Percentiles rank a stretch among this genome's conserved stretches.
Conservation (phyloP, 2,329 filamentous ascomycete species). For the Torrubiellomyces zombiae region DNA sequence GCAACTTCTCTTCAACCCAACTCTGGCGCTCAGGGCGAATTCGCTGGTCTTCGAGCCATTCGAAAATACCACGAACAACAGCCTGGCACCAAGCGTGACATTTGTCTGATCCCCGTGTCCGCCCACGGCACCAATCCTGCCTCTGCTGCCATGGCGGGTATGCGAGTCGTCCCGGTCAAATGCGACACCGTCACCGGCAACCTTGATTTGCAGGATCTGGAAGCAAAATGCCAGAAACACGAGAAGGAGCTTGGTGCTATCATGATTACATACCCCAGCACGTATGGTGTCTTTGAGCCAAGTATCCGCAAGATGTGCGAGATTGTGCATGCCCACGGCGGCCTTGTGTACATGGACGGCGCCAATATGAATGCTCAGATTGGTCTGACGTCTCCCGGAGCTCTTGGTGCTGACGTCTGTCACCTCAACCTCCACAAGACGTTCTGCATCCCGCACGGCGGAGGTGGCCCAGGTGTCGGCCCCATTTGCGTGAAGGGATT, state of each 20-base stretch:
- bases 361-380: slow-evolving; percentile 99
- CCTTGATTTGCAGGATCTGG: slow-evolving; percentile 70
- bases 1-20: slow-evolving; percentile 86
- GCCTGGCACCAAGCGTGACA: slow-evolving; percentile 57
- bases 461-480: slow-evolving; percentile 82
- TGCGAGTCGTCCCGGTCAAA: slow-evolving; percentile 85
- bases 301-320: slow-evolving; percentile 71
- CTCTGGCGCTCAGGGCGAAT: slow-evolving; percentile 90
- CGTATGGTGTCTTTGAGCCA: slow-evolving; percentile 89
- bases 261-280: slow-evolving; percentile 95
- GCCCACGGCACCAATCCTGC: slow-evolving; percentile 94
- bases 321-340: slow-evolving; percentile 72
- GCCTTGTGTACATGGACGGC: slow-evolving; percentile 96
- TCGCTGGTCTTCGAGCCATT: slow-evolving; percentile 77
- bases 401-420: slow-evolving; percentile 92
- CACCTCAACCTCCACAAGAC: slow-evolving; percentile 97
- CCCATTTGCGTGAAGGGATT: slow-evolving; percentile 84
- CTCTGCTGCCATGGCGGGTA: slow-evolving; percentile 87
- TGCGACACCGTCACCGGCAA: slow-evolving; percentile 80
- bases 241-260: slow-evolving; percentile 74
- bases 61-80: slow-evolving; percentile 64
- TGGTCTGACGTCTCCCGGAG: slow-evolving; percentile 81
- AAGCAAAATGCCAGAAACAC: slow-evolving; percentile 79
- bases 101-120: slow-evolving; percentile 87
- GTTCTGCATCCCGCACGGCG: slow-evolving; percentile 94